A percentile compares a stretch with the other conserved stretches of the same genome.
Conservation (phyloP, 768 basidiomycete genomes). For the Naganishia vishniacii region DNA sequence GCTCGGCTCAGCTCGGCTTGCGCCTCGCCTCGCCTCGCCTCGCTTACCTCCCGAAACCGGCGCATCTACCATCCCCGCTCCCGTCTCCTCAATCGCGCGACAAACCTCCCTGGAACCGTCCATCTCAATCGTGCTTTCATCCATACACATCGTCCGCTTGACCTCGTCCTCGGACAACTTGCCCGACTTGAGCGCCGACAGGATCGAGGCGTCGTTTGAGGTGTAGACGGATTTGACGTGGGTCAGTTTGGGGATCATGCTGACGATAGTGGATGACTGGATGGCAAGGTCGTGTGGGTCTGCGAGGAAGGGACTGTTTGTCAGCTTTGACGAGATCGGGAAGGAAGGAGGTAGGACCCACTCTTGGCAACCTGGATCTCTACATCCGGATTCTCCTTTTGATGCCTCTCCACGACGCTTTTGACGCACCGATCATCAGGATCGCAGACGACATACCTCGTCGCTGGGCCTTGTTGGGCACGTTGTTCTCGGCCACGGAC, state of each 20-base stretch:
- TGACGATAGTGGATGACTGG: conserved; percentile 21
- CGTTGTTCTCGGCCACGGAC: neutral
- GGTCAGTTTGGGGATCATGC: conserved; percentile 26
- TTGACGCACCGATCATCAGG: conserved; percentile 10
- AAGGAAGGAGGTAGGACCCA: neutral
- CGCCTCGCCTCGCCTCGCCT: no score
- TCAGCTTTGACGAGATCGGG: neutral
- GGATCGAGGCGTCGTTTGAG: conserved; percentile 6
- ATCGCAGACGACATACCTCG: conserved; percentile 18
- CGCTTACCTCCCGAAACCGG: conserved; percentile 28
- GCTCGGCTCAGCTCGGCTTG: no score
- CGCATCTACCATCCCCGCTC: conserved; percentile 25
- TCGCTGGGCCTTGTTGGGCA: neutral
- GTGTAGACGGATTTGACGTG: conserved; percentile 28
- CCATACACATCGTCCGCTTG: conserved; percentile 23
- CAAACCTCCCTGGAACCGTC: conserved; percentile 16
- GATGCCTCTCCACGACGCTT: neutral
- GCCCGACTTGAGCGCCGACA: conserved; percentile 22
- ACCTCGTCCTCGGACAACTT: conserved; percentile 1
- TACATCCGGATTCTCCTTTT: conserved; percentile 8
- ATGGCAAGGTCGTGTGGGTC: conserved; percentile 26
- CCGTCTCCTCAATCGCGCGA: conserved; percentile 19
- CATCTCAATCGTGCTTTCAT: conserved; percentile 27
- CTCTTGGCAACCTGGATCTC: conserved; percentile 19
- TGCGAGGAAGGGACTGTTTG: no score